phyloP scores from a whole-genome alignment of 768 basidiomycete species.

The Naganishia antarctica region DNA sequence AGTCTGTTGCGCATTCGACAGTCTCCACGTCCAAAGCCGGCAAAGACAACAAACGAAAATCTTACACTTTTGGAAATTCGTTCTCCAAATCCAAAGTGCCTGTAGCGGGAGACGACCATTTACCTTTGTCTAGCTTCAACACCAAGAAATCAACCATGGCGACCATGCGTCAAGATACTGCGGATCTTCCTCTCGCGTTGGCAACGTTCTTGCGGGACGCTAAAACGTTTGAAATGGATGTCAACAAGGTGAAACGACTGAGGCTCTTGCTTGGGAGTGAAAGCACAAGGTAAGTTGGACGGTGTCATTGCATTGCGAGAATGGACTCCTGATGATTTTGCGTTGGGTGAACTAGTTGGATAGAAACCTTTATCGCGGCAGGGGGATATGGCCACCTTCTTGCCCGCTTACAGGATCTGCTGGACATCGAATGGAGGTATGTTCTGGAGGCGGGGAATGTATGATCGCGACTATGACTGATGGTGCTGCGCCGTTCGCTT shows the following conservation, averaged over 20 bases:
- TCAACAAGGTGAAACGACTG: conserved; percentile 81
- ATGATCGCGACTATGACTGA: no score
- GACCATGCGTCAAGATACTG: conserved; percentile 6
- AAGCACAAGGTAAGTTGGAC: conserved; percentile 62
- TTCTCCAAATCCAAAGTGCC: conserved; percentile 3
- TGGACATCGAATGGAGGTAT: conserved; percentile 95
- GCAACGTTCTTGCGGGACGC: conserved; percentile 64
- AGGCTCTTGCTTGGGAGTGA: conserved; percentile 83
- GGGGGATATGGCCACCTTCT: conserved; percentile 83
- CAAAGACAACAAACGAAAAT: background rate
- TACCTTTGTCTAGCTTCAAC: background rate
- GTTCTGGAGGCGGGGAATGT: conserved; percentile 37
- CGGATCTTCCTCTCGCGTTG: conserved; percentile 62
- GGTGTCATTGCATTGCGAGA: background rate
- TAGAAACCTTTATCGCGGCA: conserved; percentile 71
- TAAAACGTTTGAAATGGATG: conserved; percentile 71
- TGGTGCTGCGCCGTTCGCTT: no score
- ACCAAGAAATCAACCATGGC: background rate
- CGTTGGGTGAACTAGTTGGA: conserved; percentile 62
- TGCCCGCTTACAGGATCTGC: conserved; percentile 77
- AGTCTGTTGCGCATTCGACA: background rate
- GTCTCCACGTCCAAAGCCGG: background rate
- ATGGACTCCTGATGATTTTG: conserved; percentile 20
- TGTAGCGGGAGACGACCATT: background rate
- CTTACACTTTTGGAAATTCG: conserved; percentile 3